Evolutionary conservation across 1,139 yeast genomes (phyloP).

Genomic region (Suhomyces terraborum): DNA sequence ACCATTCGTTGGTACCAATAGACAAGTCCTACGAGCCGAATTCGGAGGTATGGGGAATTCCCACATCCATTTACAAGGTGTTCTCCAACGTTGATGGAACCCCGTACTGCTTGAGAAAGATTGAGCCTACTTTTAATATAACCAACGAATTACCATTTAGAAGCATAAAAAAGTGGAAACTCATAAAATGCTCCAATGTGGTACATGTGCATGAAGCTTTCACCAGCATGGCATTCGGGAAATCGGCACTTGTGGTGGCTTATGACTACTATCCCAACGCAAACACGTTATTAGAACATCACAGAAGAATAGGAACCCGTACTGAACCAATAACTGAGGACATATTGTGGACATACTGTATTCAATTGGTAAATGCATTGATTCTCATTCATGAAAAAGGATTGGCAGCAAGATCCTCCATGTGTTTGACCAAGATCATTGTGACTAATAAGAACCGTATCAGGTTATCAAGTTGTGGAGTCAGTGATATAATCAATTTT

Average conservation of each 20-base stretch:
- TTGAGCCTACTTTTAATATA: slow-evolving; percentile 52
- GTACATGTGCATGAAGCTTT: slow-evolving; percentile 79
- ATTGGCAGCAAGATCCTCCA: slow-evolving; percentile 59
- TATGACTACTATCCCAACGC: slow-evolving; percentile 72
- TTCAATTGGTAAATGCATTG: slow-evolving; percentile 73
- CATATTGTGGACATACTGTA: slow-evolving; percentile 70
- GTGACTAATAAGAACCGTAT: slow-evolving; percentile 72
- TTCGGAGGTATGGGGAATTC: slow-evolving; percentile 59
- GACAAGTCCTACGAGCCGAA: slow-evolving; percentile 60
- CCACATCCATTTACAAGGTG: slow-evolving; percentile 74
- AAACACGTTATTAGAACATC: slow-evolving; percentile 53
- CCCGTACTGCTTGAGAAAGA: slow-evolving; percentile 71
- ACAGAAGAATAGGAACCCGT: slow-evolving; percentile 35
- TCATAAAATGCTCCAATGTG: slow-evolving; percentile 61
- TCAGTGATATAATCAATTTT: slow-evolving; percentile 63
- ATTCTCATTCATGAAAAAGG: slow-evolving; percentile 60
- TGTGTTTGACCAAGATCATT: slow-evolving; percentile 69
- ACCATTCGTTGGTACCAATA: slow-evolving; percentile 85
- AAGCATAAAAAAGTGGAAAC: slow-evolving; percentile 46
- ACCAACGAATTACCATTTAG: slow-evolving; percentile 54
- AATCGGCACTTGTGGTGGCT: slow-evolving; percentile 45
- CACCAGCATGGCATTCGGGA: slow-evolving; percentile 85
- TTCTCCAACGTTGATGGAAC: slow-evolving; percentile 78
- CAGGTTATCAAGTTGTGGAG: slow-evolving; percentile 70
- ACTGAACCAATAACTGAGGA: slow-evolving; percentile 60